Evolutionary conservation across 2,329 filamentous ascomycete species (phyloP), one percentile per base, ranked within the genome.

Genomic region (Epichloe sylvatica): DNA sequence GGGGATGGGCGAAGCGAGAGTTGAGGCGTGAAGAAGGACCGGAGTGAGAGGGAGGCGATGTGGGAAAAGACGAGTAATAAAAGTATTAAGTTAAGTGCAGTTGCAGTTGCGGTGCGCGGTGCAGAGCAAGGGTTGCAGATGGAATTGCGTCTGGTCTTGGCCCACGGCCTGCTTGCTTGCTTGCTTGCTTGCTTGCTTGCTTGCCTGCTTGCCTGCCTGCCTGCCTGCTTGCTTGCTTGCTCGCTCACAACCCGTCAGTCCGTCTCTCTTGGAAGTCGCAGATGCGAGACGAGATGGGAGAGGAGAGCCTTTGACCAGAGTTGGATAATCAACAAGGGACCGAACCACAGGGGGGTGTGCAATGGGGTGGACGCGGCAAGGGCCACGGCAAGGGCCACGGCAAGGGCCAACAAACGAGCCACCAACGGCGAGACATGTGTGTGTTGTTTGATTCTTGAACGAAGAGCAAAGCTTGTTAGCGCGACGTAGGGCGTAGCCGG

Each of bases 391-490:
- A 23, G 23, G 23, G n/a, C 42, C 42, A 42, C 40, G 19, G 25
- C 23, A 23, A 23, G 30, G 47, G 47, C 44, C 43, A 44, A 33
- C 41, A 19, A 44, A 70, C 69, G 70, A 67, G 70, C 69, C 64
- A 68, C 64, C 64, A 67, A 71, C 68, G 68, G 73, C 72, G 73
- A 77, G 71, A 74, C 72, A 76, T 74, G 74, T 76, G 75, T 78
- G 72, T 41, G 25, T 30, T 30, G 17, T 19, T 19, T 30, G 23
- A 25, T 79, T 80, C 7, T 30, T 30, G 68, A 66, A 64, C 41
- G 8, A 35, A 46, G 40, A 51, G 49, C 35, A 49, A 30, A 47
- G 64, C 62, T 62, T 66, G 62, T 65, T 70, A 67, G 70, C 74
- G 74, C 69, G 30, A 72, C 70, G 72, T 70, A 71, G 70, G 30